Evolutionary conservation across 495 filamentous ascomycete species (phyloP), one percentile per base, ranked within the genome.

Genomic region (Xylaria scruposa): DNA sequence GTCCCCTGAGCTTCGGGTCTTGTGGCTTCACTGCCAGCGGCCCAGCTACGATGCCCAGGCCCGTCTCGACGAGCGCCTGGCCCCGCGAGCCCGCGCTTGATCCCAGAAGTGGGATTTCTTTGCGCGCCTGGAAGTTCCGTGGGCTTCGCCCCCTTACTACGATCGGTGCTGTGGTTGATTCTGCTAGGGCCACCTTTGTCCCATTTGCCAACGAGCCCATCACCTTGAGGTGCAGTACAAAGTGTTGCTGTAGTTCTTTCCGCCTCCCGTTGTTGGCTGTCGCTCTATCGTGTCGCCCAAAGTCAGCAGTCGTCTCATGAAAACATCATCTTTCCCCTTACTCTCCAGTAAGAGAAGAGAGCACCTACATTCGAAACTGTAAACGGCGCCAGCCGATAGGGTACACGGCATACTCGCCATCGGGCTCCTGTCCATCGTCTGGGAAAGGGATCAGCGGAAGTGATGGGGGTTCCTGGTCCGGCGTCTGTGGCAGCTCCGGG

Each of bases 301-400:
- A 1, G 26, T 71, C 42, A 71, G 70, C 62, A 66, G 15, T 56
- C 59, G 62, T 46, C 47, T 54, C 38, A 51, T 24, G 17, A 7
- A 19, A n/a, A 0, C n/a, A 10, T 49, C 15, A 3, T 15, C 26
- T 21, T 49, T 13, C 44, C 19, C 29, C 3, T 1, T 7, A 51
- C 24, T 65, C 24, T 64, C 61, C 21, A 7, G 13, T n/a, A 4
- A 33, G 54, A 33, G 54, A 33, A 70, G 24, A 49, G 19, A 38
- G 8, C 44, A 78, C 85, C 74, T 79, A 86, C 75, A 97, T 95
- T 65, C 94, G 88, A 75, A 97, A 97, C 76, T 97, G 94, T 70
- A 97, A 81, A 29, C 94, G 87, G 75, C 94, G 93, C 93, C 94
- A 97, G 9, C 93, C 91, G 69, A 97, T 93, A 29, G 94, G 94